A percentile compares a stretch with the other conserved stretches of the same genome.
These are phyloP conservation scores for Eutrema heterophyllum DNA, from an alignment of 345 rosid species.

Conservation along the genomic window DNA sequence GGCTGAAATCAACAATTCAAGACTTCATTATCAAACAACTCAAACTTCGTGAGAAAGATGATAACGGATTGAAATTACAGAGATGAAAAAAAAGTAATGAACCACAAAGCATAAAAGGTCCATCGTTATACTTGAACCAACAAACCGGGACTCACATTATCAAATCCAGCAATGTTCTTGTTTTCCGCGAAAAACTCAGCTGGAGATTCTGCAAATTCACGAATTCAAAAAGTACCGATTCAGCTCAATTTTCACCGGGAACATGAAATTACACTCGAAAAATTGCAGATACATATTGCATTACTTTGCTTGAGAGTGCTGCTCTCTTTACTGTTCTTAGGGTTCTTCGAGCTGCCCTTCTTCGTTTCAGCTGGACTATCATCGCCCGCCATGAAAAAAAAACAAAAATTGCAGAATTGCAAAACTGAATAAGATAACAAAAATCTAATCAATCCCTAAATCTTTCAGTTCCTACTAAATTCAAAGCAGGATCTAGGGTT, in stretches of 20 bases:
- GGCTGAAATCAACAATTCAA: constrained; percentile 49
- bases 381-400: constrained; percentile 41
- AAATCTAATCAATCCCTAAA: not conserved
- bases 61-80: not conserved
- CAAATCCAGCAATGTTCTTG: constrained; percentile 98
- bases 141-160: constrained; percentile 53
- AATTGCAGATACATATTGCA: not conserved
- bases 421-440: not conserved
- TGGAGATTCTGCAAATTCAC: constrained; percentile 71
- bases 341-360: constrained; percentile 60
- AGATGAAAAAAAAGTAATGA: not conserved
- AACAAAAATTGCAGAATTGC: not conserved
- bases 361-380: constrained; percentile 44
- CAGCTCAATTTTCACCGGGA: not conserved
- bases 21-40: constrained; percentile 4
- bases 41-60: not conserved
- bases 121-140: not conserved
- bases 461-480: not conserved
- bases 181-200: constrained; percentile 99
- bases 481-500: constrained; percentile 29
- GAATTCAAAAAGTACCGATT: not conserved
- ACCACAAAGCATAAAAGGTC: not conserved
- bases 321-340: constrained; percentile 60
- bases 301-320: constrained; percentile 86
- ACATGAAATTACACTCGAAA: not conserved